A percentile compares a stretch with the other conserved stretches of the same genome.
Conservation (phyloP, 179 eudicot species). For the Silene noctiflora region DNA sequence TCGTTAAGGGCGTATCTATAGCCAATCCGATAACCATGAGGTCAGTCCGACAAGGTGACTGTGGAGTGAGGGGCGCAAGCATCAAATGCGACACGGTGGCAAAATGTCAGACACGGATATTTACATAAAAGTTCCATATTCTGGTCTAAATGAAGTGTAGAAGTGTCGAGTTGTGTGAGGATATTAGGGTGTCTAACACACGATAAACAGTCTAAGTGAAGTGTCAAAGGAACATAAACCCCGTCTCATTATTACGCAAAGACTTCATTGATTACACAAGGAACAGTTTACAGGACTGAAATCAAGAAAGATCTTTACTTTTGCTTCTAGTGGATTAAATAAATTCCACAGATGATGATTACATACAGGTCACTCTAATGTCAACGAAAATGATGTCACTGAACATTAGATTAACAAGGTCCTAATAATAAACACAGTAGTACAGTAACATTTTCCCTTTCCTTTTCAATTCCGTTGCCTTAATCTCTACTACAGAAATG, state of each 20-base stretch:
- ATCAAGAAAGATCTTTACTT: slow-evolving; percentile 28
- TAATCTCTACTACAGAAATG: slow-evolving; percentile 27
- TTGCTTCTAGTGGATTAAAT: slow-evolving; percentile 12
- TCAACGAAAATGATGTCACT: slow-evolving; percentile 17
- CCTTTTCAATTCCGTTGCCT: slow-evolving; percentile 19
- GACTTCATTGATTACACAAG: slow-evolving; percentile 1
- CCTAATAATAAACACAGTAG: background rate
- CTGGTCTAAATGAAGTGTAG: background rate
- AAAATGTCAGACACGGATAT: background rate
- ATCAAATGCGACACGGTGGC: background rate
- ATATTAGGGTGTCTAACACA: background rate
- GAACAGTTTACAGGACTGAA: slow-evolving; percentile 24
- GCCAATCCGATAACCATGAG: no score
- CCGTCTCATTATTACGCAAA: background rate
- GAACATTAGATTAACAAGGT: slow-evolving; percentile 13
- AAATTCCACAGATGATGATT: slow-evolving; percentile 7
- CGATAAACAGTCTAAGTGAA: no score
- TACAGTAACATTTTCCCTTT: slow-evolving; percentile 2
- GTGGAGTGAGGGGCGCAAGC: background rate
- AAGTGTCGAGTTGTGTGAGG: background rate
- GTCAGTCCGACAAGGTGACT: background rate
- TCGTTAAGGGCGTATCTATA: no score
- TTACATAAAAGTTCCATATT: background rate
- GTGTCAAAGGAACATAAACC: no score
- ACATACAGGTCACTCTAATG: slow-evolving; percentile 12